Evolutionary conservation across 257 asterid genomes (phyloP).

Genomic region (Echium plantagineum): DNA sequence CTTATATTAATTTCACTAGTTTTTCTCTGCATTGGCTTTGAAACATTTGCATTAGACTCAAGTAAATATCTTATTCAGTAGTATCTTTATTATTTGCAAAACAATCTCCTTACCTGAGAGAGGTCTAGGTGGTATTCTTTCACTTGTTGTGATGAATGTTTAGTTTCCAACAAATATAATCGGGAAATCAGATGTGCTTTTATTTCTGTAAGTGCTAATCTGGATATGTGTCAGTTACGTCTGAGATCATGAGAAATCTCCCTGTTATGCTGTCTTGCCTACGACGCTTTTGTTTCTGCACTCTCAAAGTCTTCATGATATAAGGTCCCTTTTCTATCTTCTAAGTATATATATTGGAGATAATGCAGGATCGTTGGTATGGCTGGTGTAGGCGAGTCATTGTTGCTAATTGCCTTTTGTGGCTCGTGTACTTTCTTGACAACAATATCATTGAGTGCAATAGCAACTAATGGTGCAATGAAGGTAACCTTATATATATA

Average conservation of each 20-base stretch:
- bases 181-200: no score
- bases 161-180: no score
- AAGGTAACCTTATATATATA: constrained; percentile 46
- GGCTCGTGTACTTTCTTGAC: constrained; percentile 95
- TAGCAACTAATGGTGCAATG: constrained; percentile 99
- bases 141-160: not conserved
- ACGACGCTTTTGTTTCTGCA: not conserved
- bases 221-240: not conserved
- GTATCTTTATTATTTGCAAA: no score
- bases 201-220: not conserved
- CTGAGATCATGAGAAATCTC: not conserved
- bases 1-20: constrained; percentile 6
- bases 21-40: not conserved
- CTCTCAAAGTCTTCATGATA: not conserved
- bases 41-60: not conserved
- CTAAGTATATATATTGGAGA: constrained; percentile 10
- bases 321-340: not conserved
- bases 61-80: not conserved
- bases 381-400: constrained; percentile 95
- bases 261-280: not conserved
- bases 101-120: not conserved
- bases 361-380: constrained; percentile 92
- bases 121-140: not conserved
- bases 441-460: constrained; percentile 90
- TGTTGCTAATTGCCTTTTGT: constrained; percentile 85